phyloP scores from a whole-genome alignment of 2,329 filamentous ascomycete species.

The Ceratocystis destructans region DNA sequence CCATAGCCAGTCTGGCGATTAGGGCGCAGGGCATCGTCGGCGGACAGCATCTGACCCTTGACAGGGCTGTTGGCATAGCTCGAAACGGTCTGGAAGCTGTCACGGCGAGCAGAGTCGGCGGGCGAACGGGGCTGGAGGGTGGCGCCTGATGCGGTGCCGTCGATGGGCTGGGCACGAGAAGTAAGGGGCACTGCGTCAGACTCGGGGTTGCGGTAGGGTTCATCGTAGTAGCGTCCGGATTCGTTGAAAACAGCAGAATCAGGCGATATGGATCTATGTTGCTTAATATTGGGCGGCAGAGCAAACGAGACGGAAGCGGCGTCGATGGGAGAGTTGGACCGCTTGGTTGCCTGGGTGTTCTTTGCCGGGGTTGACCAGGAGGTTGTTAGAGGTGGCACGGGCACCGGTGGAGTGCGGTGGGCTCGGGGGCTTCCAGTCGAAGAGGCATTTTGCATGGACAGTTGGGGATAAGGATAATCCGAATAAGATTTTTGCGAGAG shows the following conservation, averaged over 20 bases:
- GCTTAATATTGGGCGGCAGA: slow-evolving; percentile 38
- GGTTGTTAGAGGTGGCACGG: slow-evolving; percentile 23
- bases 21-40: slow-evolving; percentile 16
- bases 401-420: slow-evolving; percentile 31
- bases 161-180: slow-evolving; percentile 41
- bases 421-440: slow-evolving; percentile 21
- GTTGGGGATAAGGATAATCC: slow-evolving; percentile 18
- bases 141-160: slow-evolving; percentile 25
- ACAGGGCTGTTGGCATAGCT: slow-evolving; percentile 41
- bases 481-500: slow-evolving; percentile 12
- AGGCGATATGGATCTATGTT: slow-evolving; percentile 24
- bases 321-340: slow-evolving; percentile 37
- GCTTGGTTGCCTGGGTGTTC: slow-evolving; percentile 15
- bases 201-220: slow-evolving; percentile 12
- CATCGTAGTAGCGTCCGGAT: slow-evolving; percentile 14
- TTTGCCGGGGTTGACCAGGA: slow-evolving; percentile 14
- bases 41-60: slow-evolving; percentile 17
- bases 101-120: slow-evolving; percentile 32
- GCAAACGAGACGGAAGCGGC: slow-evolving; percentile 40
- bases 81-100: slow-evolving; percentile 45
- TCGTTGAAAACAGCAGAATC: slow-evolving; percentile 18
- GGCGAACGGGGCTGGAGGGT: slow-evolving; percentile 30
- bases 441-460: slow-evolving; percentile 1
- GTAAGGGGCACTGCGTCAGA: slow-evolving; percentile 37
- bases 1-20: slow-evolving; percentile 34